Percentiles rank a stretch among this genome's conserved stretches.
Evolutionary conservation across 345 rosid species (phyloP).

Genomic region (Turnera subulata): DNA sequence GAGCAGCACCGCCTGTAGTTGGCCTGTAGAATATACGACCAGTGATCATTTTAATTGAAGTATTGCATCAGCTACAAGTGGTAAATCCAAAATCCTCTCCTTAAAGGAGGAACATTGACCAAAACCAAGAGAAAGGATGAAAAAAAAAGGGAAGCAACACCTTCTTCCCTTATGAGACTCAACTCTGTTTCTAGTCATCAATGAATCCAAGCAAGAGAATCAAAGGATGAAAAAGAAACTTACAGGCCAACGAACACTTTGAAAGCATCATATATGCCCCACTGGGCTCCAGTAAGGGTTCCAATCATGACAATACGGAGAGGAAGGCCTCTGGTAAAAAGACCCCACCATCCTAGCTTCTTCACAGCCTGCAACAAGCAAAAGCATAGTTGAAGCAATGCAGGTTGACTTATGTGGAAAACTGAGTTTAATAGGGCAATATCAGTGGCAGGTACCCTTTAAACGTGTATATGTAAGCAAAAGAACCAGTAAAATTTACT

Average conservation of each 20-base stretch:
- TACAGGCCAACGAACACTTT: conserved; percentile 93
- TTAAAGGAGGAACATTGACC: not conserved
- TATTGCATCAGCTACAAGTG: not conserved
- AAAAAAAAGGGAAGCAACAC: conserved; percentile 3
- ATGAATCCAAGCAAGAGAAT: too few relatives aligned
- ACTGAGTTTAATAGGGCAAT: not conserved
- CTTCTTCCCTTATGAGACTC: too few relatives aligned
- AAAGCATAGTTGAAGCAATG: conserved; percentile 9
- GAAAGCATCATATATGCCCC: conserved; percentile 91
- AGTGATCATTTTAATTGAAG: conserved; percentile 9
- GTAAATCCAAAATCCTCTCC: not conserved
- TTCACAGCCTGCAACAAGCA: conserved; percentile 60
- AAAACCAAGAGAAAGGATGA: not conserved
- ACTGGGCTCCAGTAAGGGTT: conserved; percentile 89
- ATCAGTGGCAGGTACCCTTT: too few relatives aligned
- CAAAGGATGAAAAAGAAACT: conserved; percentile 43
- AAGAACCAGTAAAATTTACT: conserved; percentile 23
- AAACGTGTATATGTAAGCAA: not conserved
- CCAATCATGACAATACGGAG: conserved; percentile 93
- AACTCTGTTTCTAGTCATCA: too few relatives aligned
- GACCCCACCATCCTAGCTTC: conserved; percentile 72
- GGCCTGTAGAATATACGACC: conserved; percentile 37
- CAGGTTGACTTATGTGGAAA: not conserved
- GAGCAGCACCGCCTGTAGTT: conserved; percentile 56
- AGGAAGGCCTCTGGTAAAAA: conserved; percentile 88